phyloP scores from a whole-genome alignment of 345 rosid genomes.

The Acer saccharum region DNA sequence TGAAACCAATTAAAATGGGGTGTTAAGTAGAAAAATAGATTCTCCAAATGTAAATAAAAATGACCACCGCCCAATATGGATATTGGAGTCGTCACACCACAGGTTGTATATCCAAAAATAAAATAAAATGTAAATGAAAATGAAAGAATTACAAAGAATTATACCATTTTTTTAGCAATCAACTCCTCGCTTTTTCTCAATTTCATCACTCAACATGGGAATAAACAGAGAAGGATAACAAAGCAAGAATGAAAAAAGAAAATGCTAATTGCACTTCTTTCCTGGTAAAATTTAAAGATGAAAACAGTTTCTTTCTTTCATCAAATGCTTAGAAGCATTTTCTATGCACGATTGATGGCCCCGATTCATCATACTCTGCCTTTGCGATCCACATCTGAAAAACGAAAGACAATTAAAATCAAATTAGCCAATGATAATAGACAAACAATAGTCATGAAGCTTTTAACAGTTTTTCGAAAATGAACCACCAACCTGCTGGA shows the following conservation, averaged over 20 bases:
- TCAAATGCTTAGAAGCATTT: constrained; percentile 74
- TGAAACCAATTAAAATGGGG: too few relatives aligned
- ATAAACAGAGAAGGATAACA: constrained; percentile 37
- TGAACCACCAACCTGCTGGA: constrained; percentile 72
- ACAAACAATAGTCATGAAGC: background rate
- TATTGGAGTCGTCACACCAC: too few relatives aligned
- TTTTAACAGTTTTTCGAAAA: background rate
- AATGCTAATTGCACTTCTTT: constrained; percentile 31
- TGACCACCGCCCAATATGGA: too few relatives aligned
- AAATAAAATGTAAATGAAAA: too few relatives aligned
- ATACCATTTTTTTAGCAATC: constrained; percentile 19
- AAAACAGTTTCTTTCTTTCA: constrained; percentile 29
- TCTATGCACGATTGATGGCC: constrained; percentile 93
- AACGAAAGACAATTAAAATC: constrained; percentile 3
- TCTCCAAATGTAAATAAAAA: too few relatives aligned
- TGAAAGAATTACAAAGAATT: too few relatives aligned
- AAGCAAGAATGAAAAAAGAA: constrained; percentile 31
- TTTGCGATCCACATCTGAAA: constrained; percentile 93
- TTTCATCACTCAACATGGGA: constrained; percentile 41
- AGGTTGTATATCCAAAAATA: too few relatives aligned
- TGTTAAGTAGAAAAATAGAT: too few relatives aligned
- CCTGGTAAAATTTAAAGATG: background rate
- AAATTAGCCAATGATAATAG: background rate
- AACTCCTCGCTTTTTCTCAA: constrained; percentile 38
- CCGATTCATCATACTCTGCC: constrained; percentile 93